Percentiles rank a stretch among this genome's conserved stretches.
Evolutionary conservation across 2,329 filamentous ascomycete genomes (phyloP).

Genomic region (Aureobasidium zeae): DNA sequence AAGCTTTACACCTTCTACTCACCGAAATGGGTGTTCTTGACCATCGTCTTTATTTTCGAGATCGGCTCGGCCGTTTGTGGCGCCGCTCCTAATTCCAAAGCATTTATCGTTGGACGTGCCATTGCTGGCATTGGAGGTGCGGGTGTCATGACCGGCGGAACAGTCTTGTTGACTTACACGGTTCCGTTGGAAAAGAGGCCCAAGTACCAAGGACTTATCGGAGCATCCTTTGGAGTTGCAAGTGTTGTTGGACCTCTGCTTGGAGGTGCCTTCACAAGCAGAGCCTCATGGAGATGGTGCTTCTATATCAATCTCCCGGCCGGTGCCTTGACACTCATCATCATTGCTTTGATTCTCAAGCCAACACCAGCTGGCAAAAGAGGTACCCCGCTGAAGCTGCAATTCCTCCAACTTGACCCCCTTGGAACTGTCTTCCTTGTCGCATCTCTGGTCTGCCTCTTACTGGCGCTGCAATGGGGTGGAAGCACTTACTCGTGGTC

Average conservation of each 20-base stretch:
- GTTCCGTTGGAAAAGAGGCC: slow-evolving; percentile 34
- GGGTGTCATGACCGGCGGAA: slow-evolving; percentile 27
- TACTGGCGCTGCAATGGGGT: slow-evolving; percentile 44
- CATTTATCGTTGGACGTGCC: slow-evolving; percentile 34
- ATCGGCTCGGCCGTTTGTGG: slow-evolving; percentile 47
- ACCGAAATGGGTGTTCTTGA: slow-evolving; percentile 32
- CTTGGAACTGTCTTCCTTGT: slow-evolving; percentile 39
- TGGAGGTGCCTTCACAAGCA: slow-evolving; percentile 36
- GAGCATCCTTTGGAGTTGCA: slow-evolving; percentile 30
- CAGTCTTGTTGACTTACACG: slow-evolving; percentile 37
- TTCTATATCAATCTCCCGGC: slow-evolving; percentile 41
- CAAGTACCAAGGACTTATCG: slow-evolving; percentile 30
- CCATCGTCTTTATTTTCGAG: slow-evolving; percentile 41
- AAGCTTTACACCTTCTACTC: slow-evolving; percentile 39
- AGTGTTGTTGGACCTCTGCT: slow-evolving; percentile 36
- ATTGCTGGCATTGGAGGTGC: slow-evolving; percentile 35
- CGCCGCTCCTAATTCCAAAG: slow-evolving; percentile 27
- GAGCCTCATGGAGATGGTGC: slow-evolving; percentile 35
- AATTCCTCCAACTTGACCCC: background rate
- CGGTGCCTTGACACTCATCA: slow-evolving; percentile 27
- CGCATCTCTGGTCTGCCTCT: slow-evolving; percentile 38
- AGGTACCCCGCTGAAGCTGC: background rate
- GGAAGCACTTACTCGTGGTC: slow-evolving; percentile 39
- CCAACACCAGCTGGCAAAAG: background rate
- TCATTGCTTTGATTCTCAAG: background rate